Conservation (phyloP, 1,284 basidiomycete species). For the Sporisorium exsertum region DNA sequence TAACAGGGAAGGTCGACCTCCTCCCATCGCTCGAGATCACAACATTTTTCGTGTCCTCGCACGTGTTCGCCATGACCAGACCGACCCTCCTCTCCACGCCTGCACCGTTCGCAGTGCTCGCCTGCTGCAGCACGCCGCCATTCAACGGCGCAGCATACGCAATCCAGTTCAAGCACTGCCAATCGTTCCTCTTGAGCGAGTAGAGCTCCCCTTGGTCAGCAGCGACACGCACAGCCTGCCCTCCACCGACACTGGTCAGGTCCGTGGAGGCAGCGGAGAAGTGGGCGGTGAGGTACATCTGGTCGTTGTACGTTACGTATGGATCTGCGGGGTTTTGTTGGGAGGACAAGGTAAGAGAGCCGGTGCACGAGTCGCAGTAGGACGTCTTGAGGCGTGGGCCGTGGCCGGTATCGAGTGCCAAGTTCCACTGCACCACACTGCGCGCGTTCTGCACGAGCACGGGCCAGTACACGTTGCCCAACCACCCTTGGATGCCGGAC, state of each 20-base stretch:
- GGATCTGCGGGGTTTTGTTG: constrained; percentile 32
- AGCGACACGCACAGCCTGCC: constrained; percentile 30
- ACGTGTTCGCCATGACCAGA: constrained; percentile 47
- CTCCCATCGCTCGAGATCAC: constrained; percentile 43
- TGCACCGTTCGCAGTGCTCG: constrained; percentile 16
- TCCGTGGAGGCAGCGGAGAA: constrained; percentile 45
- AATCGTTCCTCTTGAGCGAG: constrained; percentile 16
- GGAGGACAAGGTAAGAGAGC: constrained; percentile 38
- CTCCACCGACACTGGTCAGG: constrained; percentile 47
- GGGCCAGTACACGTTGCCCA: constrained; percentile 51
- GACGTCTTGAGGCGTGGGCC: constrained; percentile 43
- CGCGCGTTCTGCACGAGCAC: constrained; percentile 25
- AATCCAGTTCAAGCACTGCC: constrained; percentile 37
- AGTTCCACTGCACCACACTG: constrained; percentile 53
- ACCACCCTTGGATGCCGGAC: constrained; percentile 47
- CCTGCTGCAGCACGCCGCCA: neutral
- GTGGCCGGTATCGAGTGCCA: constrained; percentile 45
- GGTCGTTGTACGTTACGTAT: constrained; percentile 41
- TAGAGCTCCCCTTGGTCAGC: constrained; percentile 15
- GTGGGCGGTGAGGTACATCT: constrained; percentile 47
- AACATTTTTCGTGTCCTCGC: constrained; percentile 30
- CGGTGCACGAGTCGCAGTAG: constrained; percentile 51
- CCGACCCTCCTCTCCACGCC: constrained; percentile 28
- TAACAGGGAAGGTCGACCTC: constrained; percentile 19
- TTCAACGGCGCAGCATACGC: constrained; percentile 48